Conservation (phyloP, 2,329 filamentous ascomycete genomes). For the Neonectria ditissima region DNA sequence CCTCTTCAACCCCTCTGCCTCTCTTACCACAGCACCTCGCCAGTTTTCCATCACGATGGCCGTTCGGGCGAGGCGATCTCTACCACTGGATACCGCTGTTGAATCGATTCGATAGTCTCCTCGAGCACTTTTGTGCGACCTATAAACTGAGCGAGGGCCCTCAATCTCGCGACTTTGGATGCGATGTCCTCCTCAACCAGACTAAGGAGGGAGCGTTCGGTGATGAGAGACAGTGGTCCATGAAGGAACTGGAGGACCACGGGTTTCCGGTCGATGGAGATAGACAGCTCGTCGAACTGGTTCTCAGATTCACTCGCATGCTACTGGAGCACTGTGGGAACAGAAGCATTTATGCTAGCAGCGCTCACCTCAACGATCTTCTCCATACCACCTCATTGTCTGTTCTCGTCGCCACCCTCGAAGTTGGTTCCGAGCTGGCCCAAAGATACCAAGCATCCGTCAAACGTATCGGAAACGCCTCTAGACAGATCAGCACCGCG, state of each 20-base stretch:
- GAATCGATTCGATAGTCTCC: constrained; percentile 90
- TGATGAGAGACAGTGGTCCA: constrained; percentile 59
- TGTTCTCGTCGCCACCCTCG: constrained; percentile 81
- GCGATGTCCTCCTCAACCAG: constrained; percentile 72
- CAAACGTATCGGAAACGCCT: constrained; percentile 76
- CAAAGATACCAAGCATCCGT: constrained; percentile 93
- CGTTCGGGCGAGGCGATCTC: constrained; percentile 92
- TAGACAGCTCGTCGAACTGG: constrained; percentile 79
- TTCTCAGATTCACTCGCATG: constrained; percentile 87
- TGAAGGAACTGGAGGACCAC: constrained; percentile 63
- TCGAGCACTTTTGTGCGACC: constrained; percentile 82
- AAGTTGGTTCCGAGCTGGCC: constrained; percentile 86
- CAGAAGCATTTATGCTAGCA: constrained; percentile 95
- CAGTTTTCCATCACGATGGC: constrained; percentile 90
- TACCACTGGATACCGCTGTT: constrained; percentile 98
- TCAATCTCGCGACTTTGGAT: constrained; percentile 81
- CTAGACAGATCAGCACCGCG: constrained; percentile 75
- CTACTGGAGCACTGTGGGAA: constrained; percentile 96
- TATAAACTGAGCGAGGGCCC: constrained; percentile 86
- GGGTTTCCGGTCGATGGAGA: constrained; percentile 83
- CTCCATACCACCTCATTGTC: constrained; percentile 87
- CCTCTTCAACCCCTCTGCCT: constrained; percentile 76
- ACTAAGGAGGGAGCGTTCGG: constrained; percentile 63
- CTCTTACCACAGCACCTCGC: constrained; percentile 81
- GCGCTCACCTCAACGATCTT: constrained; percentile 86